These are phyloP conservation scores for Closterium sp. DNA, from an alignment of 139 green algal genomes.

Conservation along the genomic window DNA sequence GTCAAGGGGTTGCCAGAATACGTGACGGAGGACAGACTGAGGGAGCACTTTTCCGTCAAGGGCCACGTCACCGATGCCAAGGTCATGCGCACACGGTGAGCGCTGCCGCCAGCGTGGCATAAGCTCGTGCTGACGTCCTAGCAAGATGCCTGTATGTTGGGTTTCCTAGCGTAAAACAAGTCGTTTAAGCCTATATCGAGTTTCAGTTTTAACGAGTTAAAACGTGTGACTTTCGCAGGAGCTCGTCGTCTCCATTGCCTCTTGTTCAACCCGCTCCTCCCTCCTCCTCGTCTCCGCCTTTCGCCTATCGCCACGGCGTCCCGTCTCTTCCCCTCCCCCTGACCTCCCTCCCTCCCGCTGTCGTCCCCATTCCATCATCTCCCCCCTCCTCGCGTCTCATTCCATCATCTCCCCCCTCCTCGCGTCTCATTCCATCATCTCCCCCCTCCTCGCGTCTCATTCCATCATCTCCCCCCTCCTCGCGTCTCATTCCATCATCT, in stretches of 20 bases:
- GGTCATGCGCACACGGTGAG: slow-evolving; percentile 81
- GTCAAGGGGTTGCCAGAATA: slow-evolving; percentile 95
- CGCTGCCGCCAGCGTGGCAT: not conserved
- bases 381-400: no score
- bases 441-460: not conserved
- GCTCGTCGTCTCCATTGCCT: not conserved
- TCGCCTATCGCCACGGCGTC: no score
- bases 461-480: not conserved
- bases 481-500: not conserved
- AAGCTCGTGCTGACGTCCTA: not conserved
- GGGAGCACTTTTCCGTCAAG: slow-evolving; percentile 79
- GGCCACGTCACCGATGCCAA: slow-evolving; percentile 94
- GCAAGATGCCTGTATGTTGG: not conserved
- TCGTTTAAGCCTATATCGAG: no score
- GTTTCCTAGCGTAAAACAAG: no score
- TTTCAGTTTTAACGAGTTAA: no score
- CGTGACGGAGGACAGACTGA: slow-evolving; percentile 71
- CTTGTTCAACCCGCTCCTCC: no score
- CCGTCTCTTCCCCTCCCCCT: no score
- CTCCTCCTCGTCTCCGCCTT: no score
- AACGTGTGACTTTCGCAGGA: not conserved
- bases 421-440: no score
- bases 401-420: no score
- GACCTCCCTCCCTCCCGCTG: no score
- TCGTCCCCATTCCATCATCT: no score